These are phyloP conservation scores for Pleurotus cornucopiae DNA, from an alignment of 768 basidiomycete genomes.

Conservation along the genomic window DNA sequence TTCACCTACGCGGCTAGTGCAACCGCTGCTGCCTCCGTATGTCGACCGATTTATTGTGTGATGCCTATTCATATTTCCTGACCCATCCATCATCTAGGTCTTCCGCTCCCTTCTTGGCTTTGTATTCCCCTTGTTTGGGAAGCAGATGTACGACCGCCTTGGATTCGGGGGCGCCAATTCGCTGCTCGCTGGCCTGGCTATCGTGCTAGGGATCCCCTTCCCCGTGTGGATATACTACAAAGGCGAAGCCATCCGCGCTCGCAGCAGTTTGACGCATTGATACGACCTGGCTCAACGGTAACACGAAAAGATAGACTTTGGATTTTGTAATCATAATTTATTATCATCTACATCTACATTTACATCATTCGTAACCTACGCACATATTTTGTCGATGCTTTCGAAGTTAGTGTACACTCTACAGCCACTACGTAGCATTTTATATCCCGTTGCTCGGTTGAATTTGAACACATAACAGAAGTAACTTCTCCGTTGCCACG, in stretches of 20 bases:
- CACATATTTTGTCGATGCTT: too few relatives aligned
- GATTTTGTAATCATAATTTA: too few relatives aligned
- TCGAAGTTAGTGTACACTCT: too few relatives aligned
- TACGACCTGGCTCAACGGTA: too few relatives aligned
- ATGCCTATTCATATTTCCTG: not conserved
- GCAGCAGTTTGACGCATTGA: slow-evolving; percentile 22
- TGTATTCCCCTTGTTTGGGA: slow-evolving; percentile 43
- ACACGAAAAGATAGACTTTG: too few relatives aligned
- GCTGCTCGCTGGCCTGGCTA: slow-evolving; percentile 54
- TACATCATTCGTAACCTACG: too few relatives aligned
- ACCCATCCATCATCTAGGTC: slow-evolving; percentile 22
- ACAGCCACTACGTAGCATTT: too few relatives aligned
- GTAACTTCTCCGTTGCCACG: too few relatives aligned
- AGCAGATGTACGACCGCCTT: slow-evolving; percentile 59
- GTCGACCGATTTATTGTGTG: not conserved
- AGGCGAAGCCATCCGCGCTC: slow-evolving; percentile 52
- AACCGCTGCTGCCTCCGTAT: slow-evolving; percentile 25
- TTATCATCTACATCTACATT: too few relatives aligned
- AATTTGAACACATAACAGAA: too few relatives aligned
- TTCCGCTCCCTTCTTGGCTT: slow-evolving; percentile 46
- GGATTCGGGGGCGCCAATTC: slow-evolving; percentile 70
- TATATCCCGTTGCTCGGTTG: too few relatives aligned
- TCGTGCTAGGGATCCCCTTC: slow-evolving; percentile 66
- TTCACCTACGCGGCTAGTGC: slow-evolving; percentile 72
- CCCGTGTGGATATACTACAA: slow-evolving; percentile 68